Conservation (phyloP, 805 yeast species). For the Zygosaccharomyces siamensis region DNA sequence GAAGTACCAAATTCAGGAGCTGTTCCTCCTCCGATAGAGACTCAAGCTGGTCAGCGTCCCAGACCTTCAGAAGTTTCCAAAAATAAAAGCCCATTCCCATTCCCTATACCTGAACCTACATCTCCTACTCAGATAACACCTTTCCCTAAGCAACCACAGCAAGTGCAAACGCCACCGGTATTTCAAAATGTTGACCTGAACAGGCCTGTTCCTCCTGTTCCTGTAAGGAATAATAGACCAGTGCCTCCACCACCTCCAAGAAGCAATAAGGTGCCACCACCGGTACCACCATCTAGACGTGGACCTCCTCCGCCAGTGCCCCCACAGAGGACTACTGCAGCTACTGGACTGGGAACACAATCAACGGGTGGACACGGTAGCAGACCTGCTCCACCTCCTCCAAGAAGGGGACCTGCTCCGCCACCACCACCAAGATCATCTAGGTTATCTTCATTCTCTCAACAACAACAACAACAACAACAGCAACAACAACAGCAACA, state of each 20-base stretch:
- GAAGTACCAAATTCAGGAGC: too few species aligned
- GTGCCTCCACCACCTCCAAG: slow-evolving; percentile 21
- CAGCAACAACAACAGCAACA: slow-evolving; percentile 13
- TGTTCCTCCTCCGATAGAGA: slow-evolving; percentile 6
- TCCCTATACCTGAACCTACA: slow-evolving; percentile 15
- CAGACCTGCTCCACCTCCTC: slow-evolving; percentile 27
- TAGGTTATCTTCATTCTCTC: slow-evolving; percentile 8
- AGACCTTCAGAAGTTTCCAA: slow-evolving; percentile 7
- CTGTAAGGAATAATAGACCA: slow-evolving; percentile 18
- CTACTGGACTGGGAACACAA: slow-evolving; percentile 9
- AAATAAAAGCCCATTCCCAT: slow-evolving; percentile 17
- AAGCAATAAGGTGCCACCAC: slow-evolving; percentile 16
- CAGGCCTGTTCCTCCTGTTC: slow-evolving; percentile 23
- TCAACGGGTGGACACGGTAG: slow-evolving; percentile 11
- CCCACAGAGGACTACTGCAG: slow-evolving; percentile 16
- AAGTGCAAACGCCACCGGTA: slow-evolving; percentile 9
- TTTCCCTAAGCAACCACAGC: slow-evolving; percentile 13
- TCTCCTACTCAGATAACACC: slow-evolving; percentile 10
- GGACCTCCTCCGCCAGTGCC: slow-evolving; percentile 26
- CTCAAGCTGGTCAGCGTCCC: slow-evolving; percentile 7
- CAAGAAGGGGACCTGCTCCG: slow-evolving; percentile 33
- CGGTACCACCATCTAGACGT: slow-evolving; percentile 25
- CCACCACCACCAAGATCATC: slow-evolving; percentile 25
- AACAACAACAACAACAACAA: slow-evolving; percentile 12
- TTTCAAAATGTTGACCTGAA: slow-evolving; percentile 4